Evolutionary conservation across 2,329 filamentous ascomycete species (phyloP).

Genomic region (Fusarium sterilihyphosum): DNA sequence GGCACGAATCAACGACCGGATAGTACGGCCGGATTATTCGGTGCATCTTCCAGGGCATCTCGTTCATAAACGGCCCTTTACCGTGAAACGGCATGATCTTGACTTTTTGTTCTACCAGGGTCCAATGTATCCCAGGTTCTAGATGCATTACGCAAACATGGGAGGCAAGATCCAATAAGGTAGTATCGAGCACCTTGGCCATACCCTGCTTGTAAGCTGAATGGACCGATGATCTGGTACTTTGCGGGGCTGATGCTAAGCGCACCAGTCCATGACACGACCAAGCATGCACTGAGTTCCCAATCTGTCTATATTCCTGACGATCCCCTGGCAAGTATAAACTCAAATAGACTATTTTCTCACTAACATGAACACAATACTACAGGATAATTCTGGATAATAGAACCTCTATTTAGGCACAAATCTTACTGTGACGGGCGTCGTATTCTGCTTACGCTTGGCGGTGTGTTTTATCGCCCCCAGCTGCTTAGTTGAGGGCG

Average conservation of each 20-base stretch:
- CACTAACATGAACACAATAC: background rate
- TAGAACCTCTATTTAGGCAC: background rate
- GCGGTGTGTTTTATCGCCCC: background rate
- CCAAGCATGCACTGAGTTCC: background rate
- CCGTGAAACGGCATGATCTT: background rate
- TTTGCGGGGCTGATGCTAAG: background rate
- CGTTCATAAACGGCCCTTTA: background rate
- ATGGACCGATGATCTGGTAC: background rate
- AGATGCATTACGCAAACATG: background rate
- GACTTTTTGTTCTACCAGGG: background rate
- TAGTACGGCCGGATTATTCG: background rate
- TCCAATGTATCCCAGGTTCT: background rate
- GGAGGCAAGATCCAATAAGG: background rate
- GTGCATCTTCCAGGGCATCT: background rate
- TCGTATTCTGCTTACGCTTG: background rate
- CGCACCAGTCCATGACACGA: background rate
- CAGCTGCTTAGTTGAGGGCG: background rate
- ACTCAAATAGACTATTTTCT: background rate
- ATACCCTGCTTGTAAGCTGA: background rate
- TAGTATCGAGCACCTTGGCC: background rate
- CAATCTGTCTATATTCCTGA: background rate
- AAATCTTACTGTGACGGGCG: background rate
- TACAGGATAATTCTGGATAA: background rate
- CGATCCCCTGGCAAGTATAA: background rate
- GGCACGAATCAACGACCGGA: fast-evolving